Percentiles rank a stretch among this genome's conserved stretches.
These are phyloP conservation scores for Lactifluus piperatus DNA, from an alignment of 768 basidiomycete genomes.

Conservation along the genomic window DNA sequence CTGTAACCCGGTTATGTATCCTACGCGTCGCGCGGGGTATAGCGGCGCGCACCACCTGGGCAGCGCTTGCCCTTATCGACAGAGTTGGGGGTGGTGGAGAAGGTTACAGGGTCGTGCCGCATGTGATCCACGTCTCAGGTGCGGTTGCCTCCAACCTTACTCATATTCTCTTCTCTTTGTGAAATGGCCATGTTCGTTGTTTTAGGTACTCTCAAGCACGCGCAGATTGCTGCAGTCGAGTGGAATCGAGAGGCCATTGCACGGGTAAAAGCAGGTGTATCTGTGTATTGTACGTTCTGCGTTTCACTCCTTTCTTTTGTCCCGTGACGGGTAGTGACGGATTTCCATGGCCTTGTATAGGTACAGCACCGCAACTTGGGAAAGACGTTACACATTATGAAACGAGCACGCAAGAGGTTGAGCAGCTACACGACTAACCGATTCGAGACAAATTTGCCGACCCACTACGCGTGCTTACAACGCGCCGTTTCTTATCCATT, in stretches of 20 bases:
- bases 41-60: constrained; percentile 75
- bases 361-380: not conserved
- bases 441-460: no score
- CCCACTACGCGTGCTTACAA: no score
- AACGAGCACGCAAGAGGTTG: constrained; percentile 3
- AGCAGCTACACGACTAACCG: constrained; percentile 30
- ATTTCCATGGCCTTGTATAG: not conserved
- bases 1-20: constrained; percentile 75
- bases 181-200: not conserved
- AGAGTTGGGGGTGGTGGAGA: constrained; percentile 47
- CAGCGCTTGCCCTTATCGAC: constrained; percentile 61
- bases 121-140: constrained; percentile 80
- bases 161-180: not conserved
- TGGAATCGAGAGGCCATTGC: constrained; percentile 69
- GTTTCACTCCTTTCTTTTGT: not conserved
- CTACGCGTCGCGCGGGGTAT: constrained; percentile 72
- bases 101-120: constrained; percentile 43
- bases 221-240: constrained; percentile 65
- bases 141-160: constrained; percentile 20
- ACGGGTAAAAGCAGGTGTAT: constrained; percentile 36
- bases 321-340: not conserved
- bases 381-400: not conserved
- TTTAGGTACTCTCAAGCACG: constrained; percentile 80
- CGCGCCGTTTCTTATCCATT: no score
- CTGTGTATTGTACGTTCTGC: not conserved